Percentiles rank a stretch among this genome's conserved stretches.
phyloP scores from a whole-genome alignment of 805 yeast species.

The Spencermartinsiella europaea region DNA sequence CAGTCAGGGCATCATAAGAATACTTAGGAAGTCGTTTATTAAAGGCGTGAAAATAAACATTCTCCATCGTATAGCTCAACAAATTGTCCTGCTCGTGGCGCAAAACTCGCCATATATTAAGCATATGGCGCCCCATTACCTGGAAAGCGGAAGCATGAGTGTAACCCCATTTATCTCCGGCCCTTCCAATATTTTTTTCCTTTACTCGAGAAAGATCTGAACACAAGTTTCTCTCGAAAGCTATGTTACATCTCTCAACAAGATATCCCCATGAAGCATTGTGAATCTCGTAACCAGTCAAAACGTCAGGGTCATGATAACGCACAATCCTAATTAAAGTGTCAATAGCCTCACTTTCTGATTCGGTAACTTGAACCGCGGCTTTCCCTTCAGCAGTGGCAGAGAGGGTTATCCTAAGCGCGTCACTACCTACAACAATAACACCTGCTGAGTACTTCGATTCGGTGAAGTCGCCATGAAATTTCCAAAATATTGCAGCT shows the following conservation, averaged over 20 bases:
- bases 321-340: slow-evolving; percentile 52
- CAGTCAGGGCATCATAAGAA: slow-evolving; percentile 43
- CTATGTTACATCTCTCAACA: slow-evolving; percentile 47
- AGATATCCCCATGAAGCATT: slow-evolving; percentile 86
- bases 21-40: slow-evolving; percentile 66
- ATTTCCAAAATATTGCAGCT: slow-evolving; percentile 56
- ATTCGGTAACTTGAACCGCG: slow-evolving; percentile 39
- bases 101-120: slow-evolving; percentile 80
- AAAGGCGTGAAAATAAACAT: slow-evolving; percentile 60
- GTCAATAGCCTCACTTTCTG: slow-evolving; percentile 58
- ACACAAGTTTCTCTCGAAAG: slow-evolving; percentile 49
- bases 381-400: not conserved
- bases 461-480: slow-evolving; percentile 38
- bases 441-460: slow-evolving; percentile 24
- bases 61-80: slow-evolving; percentile 69
- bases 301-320: slow-evolving; percentile 75
- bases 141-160: slow-evolving; percentile 66
- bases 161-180: slow-evolving; percentile 65
- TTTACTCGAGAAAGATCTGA: slow-evolving; percentile 57
- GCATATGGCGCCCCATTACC: slow-evolving; percentile 74
- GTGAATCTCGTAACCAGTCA: slow-evolving; percentile 82
- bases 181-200: slow-evolving; percentile 30
- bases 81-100: slow-evolving; percentile 53
- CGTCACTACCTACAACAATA: slow-evolving; percentile 25
- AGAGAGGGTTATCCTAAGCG: slow-evolving; percentile 1